phyloP scores from a whole-genome alignment of 139 green algal species.

The Auxenochlorella protothecoides region DNA sequence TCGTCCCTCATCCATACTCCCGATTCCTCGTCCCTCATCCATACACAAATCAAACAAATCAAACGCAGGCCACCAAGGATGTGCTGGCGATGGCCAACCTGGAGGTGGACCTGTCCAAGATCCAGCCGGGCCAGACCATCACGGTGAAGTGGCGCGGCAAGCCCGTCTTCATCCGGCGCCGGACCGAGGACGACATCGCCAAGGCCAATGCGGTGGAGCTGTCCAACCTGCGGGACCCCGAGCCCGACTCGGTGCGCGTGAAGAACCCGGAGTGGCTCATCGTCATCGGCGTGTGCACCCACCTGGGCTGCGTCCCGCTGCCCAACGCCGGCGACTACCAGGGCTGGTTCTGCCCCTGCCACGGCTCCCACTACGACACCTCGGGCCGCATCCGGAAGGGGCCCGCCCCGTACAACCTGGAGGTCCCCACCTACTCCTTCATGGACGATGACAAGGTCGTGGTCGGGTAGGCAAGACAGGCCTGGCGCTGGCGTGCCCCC shows the following conservation, averaged over 20 bases:
- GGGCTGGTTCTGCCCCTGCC: conserved; percentile 81
- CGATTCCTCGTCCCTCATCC: no score
- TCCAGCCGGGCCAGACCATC: conserved; percentile 81
- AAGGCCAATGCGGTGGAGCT: conserved; percentile 59
- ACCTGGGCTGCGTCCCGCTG: conserved; percentile 97
- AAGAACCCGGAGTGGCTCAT: conserved; percentile 94
- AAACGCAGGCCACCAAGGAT: conserved; percentile 70
- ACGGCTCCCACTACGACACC: conserved; percentile 94
- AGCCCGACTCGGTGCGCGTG: conserved; percentile 69
- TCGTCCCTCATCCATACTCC: no score
- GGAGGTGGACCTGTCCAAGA: conserved; percentile 86
- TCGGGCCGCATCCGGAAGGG: conserved; percentile 91
- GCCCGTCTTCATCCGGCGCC: conserved; percentile 91
- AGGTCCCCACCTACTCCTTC: conserved; percentile 85
- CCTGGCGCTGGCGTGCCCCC: no score
- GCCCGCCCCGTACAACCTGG: conserved; percentile 94
- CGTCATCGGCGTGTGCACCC: conserved; percentile 96
- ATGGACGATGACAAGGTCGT: conserved; percentile 57
- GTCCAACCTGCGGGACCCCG: conserved; percentile 75
- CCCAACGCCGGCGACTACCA: conserved; percentile 92
- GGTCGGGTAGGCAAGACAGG: conserved; percentile 39
- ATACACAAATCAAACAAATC: no score
- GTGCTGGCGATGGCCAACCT: conserved; percentile 87
- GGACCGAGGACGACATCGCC: conserved; percentile 77
- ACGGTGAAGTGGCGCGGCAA: conserved; percentile 99